Base-by-base conservation (phyloP, 2,329 filamentous ascomycete genomes). In the Talaromyces sp. region DNA sequence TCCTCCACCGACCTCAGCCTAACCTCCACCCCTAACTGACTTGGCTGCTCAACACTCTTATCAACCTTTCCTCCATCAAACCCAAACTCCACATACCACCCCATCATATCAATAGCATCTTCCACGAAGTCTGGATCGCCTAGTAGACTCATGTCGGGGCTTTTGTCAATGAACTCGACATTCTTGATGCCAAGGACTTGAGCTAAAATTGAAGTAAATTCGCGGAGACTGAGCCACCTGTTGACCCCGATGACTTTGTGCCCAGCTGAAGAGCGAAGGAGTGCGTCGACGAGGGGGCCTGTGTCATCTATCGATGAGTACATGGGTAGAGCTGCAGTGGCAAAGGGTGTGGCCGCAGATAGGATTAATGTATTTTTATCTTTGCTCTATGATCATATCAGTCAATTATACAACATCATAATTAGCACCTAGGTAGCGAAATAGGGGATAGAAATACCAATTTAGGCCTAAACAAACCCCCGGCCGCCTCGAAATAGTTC, bases 41-140 rank as follows among this genome's bases (percentile, higher is more conserved):
- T 22, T 3, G 41, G 58, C 11, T 61, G 58, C n/a, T 47, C n/a
- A 27, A 61, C 22, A 43, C 31, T 49, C n/a, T 61, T 61, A 39
- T 61, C 58, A 27, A 61, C 43, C 3, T 61, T 61, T 5, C 31
- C 43, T 9, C 59, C 59, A 61, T 61, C 43, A 33, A 37, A 61
- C 2, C 59, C 59, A 39, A 50, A 50, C 31, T 61, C 59, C n/a
- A 61, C 35, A 25, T 19, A 61, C 27, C 33, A 50, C 0, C 45
- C 59, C 1, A 61, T 37, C 59, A 61, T 50, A 39, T 50, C 59
- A 3, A 50, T 15, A 15, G 35, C 39, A 37, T 50, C 59, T 15
- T 61, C 35, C 13, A 49, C 43, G 19, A 49, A 49, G 5, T 45
- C 43, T 9, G 58, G 41, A 25, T 50, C 59, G 0, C n/a, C 31